Evolutionary conservation across 176 grass and related monocot species (phyloP), one percentile per base, ranked within the genome.

Genomic region (Juncus effusus): DNA sequence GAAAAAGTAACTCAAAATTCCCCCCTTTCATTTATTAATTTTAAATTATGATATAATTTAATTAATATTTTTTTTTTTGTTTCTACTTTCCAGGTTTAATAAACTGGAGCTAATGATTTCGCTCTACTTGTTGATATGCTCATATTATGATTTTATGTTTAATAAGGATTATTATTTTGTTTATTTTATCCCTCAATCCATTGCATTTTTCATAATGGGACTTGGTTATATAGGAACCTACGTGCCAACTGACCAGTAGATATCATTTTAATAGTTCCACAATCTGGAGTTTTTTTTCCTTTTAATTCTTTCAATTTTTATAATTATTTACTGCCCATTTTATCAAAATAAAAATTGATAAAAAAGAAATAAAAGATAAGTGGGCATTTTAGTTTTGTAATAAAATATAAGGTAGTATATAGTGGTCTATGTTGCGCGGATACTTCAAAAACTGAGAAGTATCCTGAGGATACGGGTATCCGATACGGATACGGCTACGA

Each of bases 221-320:
- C 76, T 88, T 42, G 74, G 76, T 64, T 84, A 79, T 54, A 77
- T 81, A 44, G 81, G 82, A 56, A 76, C 79, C 38, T 78, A 76
- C 53, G 67, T 83, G 28, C 64, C 79, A 66, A 61, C 58, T 59
- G 72, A 64, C 55, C 76, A 81, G 49, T 70, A 65, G 37, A 78
- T 42, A 70, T 69, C 62, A 36, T 15, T 69, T 40, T 15, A 4
- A 5, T 54, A 45, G 40, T 67, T 11, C 40, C 36, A 39, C 7
- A 16, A 66, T 61, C 3, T 51, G 40, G 36, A 63, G 45, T 35
- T 54, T 19, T 9, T 28, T 28, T 28, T 60, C 10, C 44, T 56
- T 36, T 56, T 60, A 68, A 70, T 85, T 65, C 45, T 54, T 53
- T 75, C 9, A 74, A 61, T 64, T 75, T 85, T 73, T 58, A 60